Conservation (phyloP, 2,329 filamentous ascomycete species). For the Simplicillium aogashimaense region DNA sequence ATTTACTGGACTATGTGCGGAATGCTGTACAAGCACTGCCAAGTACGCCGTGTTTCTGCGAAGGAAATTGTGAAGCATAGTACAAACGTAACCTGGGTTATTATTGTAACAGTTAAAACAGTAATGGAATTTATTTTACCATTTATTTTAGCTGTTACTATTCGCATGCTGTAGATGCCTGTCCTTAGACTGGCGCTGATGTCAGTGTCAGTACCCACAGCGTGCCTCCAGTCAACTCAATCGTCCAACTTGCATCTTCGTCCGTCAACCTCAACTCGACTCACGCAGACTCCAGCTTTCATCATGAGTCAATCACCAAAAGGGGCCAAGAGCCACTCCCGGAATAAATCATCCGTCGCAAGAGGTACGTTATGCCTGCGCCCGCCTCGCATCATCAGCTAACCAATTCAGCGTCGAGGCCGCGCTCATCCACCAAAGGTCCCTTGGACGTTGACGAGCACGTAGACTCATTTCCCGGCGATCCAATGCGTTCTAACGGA, state of each 20-base stretch:
- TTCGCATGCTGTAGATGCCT: no score
- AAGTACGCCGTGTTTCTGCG: no score
- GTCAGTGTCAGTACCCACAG: no score
- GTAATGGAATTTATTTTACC: no score
- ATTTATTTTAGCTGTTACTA: no score
- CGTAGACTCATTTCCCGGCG: slow-evolving; percentile 18
- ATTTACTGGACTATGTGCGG: no score
- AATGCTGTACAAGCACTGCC: no score
- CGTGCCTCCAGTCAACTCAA: background rate
- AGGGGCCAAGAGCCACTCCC: slow-evolving; percentile 18
- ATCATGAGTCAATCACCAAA: slow-evolving; percentile 19
- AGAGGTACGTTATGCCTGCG: slow-evolving; percentile 18
- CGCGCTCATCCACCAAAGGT: slow-evolving; percentile 64
- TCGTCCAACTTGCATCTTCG: background rate
- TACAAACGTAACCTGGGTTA: no score
- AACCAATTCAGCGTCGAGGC: slow-evolving; percentile 37
- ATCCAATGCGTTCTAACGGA: background rate
- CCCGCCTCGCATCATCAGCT: slow-evolving; percentile 3
- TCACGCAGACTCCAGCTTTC: background rate
- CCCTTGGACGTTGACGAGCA: slow-evolving; percentile 72
- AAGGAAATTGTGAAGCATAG: no score
- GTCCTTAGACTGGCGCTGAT: no score
- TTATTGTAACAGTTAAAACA: no score
- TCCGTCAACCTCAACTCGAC: background rate
- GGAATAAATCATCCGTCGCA: slow-evolving; percentile 25